These are phyloP conservation scores for Heliocybe sulcata DNA, from an alignment of 1,284 basidiomycete species.

Conservation along the genomic window DNA sequence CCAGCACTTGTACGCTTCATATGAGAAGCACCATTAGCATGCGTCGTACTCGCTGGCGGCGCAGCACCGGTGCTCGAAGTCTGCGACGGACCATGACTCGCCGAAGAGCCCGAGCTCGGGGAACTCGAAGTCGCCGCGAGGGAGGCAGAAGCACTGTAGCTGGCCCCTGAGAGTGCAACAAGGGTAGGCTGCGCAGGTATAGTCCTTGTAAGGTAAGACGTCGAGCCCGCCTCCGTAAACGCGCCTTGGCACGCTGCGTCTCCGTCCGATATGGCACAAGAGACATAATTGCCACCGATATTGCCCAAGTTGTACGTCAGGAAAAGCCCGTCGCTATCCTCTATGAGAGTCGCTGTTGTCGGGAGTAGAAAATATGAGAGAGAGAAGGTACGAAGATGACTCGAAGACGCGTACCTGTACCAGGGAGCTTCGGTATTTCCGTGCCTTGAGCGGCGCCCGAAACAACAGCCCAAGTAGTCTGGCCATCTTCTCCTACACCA, in stretches of 20 bases:
- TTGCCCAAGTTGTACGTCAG: slow-evolving; percentile 5
- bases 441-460: not conserved
- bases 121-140: not conserved
- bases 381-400: not conserved
- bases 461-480: not conserved
- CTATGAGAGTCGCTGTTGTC: not conserved
- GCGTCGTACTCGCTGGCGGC: not conserved
- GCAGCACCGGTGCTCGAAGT: not conserved
- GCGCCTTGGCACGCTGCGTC: not conserved
- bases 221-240: not conserved
- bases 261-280: slow-evolving; percentile 11
- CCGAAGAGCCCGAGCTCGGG: not conserved
- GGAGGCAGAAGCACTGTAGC: not conserved
- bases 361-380: not conserved
- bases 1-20: not conserved
- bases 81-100: not conserved
- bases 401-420: slow-evolving; percentile 16
- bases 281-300: slow-evolving; percentile 2
- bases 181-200: not conserved
- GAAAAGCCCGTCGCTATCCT: not conserved
- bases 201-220: not conserved
- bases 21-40: not conserved
- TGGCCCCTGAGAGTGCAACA: not conserved
- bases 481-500: not conserved
- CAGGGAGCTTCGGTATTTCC: not conserved